Conservation (phyloP, 2,329 filamentous ascomycete genomes). For the Hypoxylon sp. region DNA sequence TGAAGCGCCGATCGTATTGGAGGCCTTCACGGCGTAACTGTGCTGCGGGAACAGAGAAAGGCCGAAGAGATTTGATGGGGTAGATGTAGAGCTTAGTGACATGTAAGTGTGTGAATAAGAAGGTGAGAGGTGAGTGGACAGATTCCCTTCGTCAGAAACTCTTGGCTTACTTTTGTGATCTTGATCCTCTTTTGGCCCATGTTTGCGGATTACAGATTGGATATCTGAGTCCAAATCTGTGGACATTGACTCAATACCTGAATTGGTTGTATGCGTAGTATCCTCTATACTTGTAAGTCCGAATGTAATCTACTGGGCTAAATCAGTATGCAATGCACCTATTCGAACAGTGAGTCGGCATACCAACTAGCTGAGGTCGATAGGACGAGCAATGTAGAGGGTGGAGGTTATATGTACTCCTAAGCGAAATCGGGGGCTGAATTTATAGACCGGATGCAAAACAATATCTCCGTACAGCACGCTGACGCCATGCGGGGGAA, state of each 20-base stretch:
- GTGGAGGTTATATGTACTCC: neutral
- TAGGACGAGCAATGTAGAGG: neutral
- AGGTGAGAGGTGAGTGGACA: neutral
- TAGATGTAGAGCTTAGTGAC: constrained; percentile 74
- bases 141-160: neutral
- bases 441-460: constrained; percentile 13
- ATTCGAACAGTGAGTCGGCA: neutral
- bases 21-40: constrained; percentile 74
- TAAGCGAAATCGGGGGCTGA: neutral
- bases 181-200: constrained; percentile 34
- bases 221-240: neutral
- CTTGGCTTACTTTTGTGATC: constrained; percentile 44
- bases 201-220: neutral
- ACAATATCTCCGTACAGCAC: neutral
- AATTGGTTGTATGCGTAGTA: neutral
- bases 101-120: constrained; percentile 12
- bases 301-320: constrained; percentile 7
- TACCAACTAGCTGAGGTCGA: neutral
- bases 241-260: neutral
- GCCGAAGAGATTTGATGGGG: constrained; percentile 80
- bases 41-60: constrained; percentile 67
- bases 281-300: neutral
- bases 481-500: constrained; percentile 4
- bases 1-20: constrained; percentile 77
- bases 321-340: neutral